These are phyloP conservation scores for Sarocladium oryzae DNA, from an alignment of 2,329 filamentous ascomycete species.

Conservation along the genomic window DNA sequence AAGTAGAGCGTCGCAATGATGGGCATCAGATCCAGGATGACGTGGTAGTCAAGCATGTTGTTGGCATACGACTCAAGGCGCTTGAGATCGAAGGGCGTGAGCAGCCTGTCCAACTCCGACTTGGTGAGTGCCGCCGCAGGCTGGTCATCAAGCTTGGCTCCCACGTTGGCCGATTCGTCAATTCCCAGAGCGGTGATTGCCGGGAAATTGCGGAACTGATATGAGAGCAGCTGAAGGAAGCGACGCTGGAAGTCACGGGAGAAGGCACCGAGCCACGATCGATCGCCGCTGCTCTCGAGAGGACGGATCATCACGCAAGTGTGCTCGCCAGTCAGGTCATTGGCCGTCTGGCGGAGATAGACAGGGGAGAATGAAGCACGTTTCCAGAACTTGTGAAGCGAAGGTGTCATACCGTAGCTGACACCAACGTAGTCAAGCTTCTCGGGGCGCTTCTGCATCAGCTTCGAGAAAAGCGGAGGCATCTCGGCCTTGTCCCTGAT, in stretches of 20 bases:
- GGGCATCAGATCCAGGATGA: conserved; percentile 89
- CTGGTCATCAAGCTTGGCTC: conserved; percentile 62
- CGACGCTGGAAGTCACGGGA: conserved; percentile 88
- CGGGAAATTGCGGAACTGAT: conserved; percentile 82
- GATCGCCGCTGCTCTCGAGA: conserved; percentile 61
- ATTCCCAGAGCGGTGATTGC: conserved; percentile 76
- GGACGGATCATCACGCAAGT: conserved; percentile 95
- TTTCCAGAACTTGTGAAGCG: conserved; percentile 96
- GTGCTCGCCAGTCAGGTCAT: conserved; percentile 94
- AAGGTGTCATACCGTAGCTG: conserved; percentile 82
- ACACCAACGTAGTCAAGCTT: conserved; percentile 89
- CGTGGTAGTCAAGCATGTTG: conserved; percentile 96
- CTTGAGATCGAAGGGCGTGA: conserved; percentile 93
- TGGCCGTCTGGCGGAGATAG: conserved; percentile 90
- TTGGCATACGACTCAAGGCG: conserved; percentile 92
- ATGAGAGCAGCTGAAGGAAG: conserved; percentile 85
- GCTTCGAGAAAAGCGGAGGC: conserved; percentile 85
- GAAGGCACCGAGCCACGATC: conserved; percentile 83
- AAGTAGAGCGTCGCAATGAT: conserved; percentile 80
- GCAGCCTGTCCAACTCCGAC: conserved; percentile 64
- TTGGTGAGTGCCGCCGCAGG: conserved; percentile 58
- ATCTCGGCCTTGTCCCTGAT: conserved; percentile 86
- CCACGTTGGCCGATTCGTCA: conserved; percentile 73
- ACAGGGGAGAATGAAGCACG: conserved; percentile 78
- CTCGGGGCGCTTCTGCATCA: conserved; percentile 75